Evolutionary conservation across 208 protist species (phyloP), one percentile per base, ranked within the genome.

Genomic region (Wallacemonas sp.): DNA sequence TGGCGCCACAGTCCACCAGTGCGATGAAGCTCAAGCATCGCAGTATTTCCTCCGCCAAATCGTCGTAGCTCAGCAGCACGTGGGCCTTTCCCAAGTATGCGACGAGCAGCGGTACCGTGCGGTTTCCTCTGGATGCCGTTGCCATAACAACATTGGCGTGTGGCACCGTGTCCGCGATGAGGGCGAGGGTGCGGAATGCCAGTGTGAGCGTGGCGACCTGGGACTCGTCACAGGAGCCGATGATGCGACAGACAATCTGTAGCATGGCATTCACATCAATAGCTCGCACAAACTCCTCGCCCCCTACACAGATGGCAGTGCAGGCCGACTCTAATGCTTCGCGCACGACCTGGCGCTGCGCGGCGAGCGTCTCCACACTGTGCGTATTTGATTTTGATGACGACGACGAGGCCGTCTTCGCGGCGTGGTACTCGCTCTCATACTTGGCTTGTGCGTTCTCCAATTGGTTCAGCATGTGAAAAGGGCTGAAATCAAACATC

Each of bases 21-120:
- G 77, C 51, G 17, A 90, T 28, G 56, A 82, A 74, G 14, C 66
- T 61, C 41, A 91, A 69, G 64, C 88, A 94, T 45, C 82, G 82
- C 41, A 94, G 68, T 46, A 91, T 53, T 60, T 91, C 84, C 67
- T 94, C 88, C 19, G 79, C 44, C 28, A 85, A 66, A 39, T 77
- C 71, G n/a, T 76, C 72, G 61, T 70, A 70, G 22, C 60, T n/a
- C 11, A 75, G 45, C 4, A 84, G 69, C 14, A 73, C 51, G 14
- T 74, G 64, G n/a, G 59, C 27, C n/a, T 81, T 60, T 19, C 39
- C 27, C 27, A 85, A 68, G 46, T 75, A 77, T 8, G 49, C 26
- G 1, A 70, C 61, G 26, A 80, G 55, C 33, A 69, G 42, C 0
- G 67, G 63, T 6, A 84, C 68, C 2, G 66, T 69, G 14, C 51